These are phyloP conservation scores for Eucalyptus albens DNA, from an alignment of 345 rosid genomes.

Conservation along the genomic window DNA sequence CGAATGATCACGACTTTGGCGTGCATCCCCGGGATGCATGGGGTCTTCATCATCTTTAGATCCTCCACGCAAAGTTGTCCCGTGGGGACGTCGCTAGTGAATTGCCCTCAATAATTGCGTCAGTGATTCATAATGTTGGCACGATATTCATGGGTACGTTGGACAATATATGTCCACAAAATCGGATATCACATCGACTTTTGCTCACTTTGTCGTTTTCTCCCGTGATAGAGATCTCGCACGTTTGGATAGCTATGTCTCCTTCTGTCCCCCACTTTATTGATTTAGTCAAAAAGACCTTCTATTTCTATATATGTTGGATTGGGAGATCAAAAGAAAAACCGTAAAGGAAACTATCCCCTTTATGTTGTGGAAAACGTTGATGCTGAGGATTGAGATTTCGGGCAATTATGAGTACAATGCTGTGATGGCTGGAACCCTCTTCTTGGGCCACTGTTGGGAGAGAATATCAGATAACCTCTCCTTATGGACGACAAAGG, in stretches of 20 bases:
- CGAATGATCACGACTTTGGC: not conserved
- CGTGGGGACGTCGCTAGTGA: not conserved
- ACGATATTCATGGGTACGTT: not conserved
- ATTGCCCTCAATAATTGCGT: not conserved
- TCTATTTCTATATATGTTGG: not conserved
- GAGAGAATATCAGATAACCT: not conserved
- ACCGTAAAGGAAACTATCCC: not conserved
- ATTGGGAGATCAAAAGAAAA: not conserved
- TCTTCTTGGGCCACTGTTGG: not conserved
- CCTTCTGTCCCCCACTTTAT: not conserved
- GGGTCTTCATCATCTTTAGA: not conserved
- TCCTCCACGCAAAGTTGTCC: not conserved
- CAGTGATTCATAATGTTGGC: rapidly evolving
- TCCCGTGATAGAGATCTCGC: not conserved
- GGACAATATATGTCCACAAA: not conserved
- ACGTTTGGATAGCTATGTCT: not conserved
- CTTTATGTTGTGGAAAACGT: not conserved
- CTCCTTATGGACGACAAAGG: not conserved
- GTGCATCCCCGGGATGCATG: not conserved
- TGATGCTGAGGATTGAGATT: not conserved
- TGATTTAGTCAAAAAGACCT: not conserved
- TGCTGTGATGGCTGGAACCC: not conserved
- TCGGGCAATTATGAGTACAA: not conserved
- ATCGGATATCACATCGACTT: not conserved
- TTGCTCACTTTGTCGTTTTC: not conserved